A percentile compares a stretch with the other conserved stretches of the same genome.
phyloP scores from a whole-genome alignment of 2,329 filamentous ascomycete genomes.

The Xylaria sp. region DNA sequence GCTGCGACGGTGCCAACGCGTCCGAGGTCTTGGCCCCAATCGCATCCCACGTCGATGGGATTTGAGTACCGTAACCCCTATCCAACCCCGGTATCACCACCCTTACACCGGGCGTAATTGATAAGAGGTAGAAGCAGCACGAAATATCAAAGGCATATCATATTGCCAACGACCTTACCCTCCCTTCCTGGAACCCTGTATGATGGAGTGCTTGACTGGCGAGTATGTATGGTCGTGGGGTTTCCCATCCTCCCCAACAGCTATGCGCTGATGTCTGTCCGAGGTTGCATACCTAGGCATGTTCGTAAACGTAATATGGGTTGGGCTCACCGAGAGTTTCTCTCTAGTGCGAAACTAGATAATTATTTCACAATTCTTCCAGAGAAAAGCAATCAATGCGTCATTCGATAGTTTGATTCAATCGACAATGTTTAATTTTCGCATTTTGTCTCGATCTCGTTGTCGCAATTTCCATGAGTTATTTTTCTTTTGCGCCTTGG shows the following conservation, averaged over 20 bases:
- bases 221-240: constrained; percentile 1
- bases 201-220: constrained; percentile 1
- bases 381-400: constrained; percentile 32
- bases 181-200: not conserved
- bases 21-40: constrained; percentile 35
- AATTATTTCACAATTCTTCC: constrained; percentile 27
- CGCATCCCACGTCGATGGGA: constrained; percentile 22
- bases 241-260: constrained; percentile 7
- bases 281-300: not conserved
- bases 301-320: constrained; percentile 15
- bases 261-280: not conserved
- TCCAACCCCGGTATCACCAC: constrained; percentile 23
- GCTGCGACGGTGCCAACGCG: constrained; percentile 29
- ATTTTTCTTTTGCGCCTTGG: constrained; percentile 34
- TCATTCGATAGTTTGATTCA: constrained; percentile 25
- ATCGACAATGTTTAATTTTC: constrained; percentile 27
- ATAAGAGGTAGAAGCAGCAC: constrained; percentile 14
- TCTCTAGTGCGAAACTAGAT: constrained; percentile 23
- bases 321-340: constrained; percentile 13
- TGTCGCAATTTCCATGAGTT: constrained; percentile 21
- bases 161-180: not conserved
- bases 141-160: not conserved
- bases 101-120: constrained; percentile 18
- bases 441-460: constrained; percentile 27
- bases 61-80: constrained; percentile 13